Evolutionary conservation across 2,329 filamentous ascomycete genomes (phyloP).

Genomic region (Graphilbum ipis-grandicollis): DNA sequence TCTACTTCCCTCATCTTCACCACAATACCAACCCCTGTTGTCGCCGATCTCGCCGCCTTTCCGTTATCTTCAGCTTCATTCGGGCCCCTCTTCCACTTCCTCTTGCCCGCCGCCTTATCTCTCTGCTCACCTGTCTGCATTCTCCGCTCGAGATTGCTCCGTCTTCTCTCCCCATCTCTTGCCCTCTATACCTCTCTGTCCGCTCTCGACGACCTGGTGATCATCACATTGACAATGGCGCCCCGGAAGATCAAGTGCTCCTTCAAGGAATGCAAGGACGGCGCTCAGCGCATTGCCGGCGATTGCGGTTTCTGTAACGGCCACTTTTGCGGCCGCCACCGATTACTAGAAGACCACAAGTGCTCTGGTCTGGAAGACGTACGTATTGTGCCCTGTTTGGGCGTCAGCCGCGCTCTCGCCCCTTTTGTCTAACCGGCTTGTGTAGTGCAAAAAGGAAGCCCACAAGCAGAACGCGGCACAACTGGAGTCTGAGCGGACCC

Average conservation of each 20-base stretch:
- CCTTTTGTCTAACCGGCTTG: constrained; percentile 11
- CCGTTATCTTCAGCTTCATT: too few species aligned
- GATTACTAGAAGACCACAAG: constrained; percentile 85
- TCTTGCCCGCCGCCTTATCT: too few species aligned
- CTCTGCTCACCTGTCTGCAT: too few species aligned
- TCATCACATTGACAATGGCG: constrained; percentile 29
- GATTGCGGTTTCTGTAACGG: constrained; percentile 92
- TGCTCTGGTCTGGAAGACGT: constrained; percentile 83
- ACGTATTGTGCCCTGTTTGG: constrained; percentile 23
- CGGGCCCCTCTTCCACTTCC: too few species aligned
- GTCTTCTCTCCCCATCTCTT: not conserved
- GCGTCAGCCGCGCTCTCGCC: too few species aligned
- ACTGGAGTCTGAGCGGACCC: constrained; percentile 80
- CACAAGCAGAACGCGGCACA: constrained; percentile 88
- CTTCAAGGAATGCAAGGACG: constrained; percentile 76
- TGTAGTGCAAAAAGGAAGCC: constrained; percentile 84
- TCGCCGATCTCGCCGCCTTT: too few species aligned
- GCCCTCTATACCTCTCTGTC: not conserved
- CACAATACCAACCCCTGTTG: too few species aligned
- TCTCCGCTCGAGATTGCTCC: too few species aligned
- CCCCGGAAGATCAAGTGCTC: constrained; percentile 70
- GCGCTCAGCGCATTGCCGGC: constrained; percentile 82
- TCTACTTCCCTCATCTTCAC: too few species aligned
- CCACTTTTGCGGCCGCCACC: constrained; percentile 88
- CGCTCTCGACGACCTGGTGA: not conserved